Evolutionary conservation across 805 yeast genomes (phyloP), one percentile per base, ranked within the genome.

Genomic region (Peterozyma toletana): DNA sequence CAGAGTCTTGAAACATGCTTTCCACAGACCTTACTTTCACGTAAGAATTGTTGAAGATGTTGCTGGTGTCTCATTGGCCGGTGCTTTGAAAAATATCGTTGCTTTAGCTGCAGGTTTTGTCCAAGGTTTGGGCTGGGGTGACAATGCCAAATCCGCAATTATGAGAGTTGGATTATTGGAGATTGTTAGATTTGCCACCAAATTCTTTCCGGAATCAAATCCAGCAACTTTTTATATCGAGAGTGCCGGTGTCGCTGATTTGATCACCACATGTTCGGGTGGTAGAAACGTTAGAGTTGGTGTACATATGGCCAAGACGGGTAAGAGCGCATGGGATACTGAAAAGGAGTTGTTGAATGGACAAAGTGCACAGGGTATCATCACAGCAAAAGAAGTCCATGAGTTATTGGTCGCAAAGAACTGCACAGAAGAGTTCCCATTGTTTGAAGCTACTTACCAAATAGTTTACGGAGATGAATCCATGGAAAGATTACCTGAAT

Each of bases 111-210:
- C 95, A 49, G 99, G 99, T 45, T 86, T 93, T 60, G 98, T 91
- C 50, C 96, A 88, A 66, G 99, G 99, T 55, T 75, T 86, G 50
- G 96, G 95, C 50, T 93, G 99, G 99, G 99, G 99, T 64, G 96
- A 89, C 67, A 93, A 93, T 63, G 98, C 99, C 51, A 89, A 91
- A 67, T 84, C 98, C 44, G 99, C 98, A 37, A 82, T 93, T 56
- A 95, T 91, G 90, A 79, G 99, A 70, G 84, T 91, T 53, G 99
- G 99, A 39, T 69, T 93, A 52, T 76, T 83, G 57, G 99, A 93
- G 70, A 87, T 86, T 59, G 85, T 90, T 63, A 77, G 77, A 60
- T 93, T 93, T 64, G 93, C 96, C 36, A 73, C 78, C 57, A 73
- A 72, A 55, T 90, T 86, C 68, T 93, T 79, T 80, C 90, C 83